Conservation (phyloP, 345 rosid species). For the Corymbia maculata region DNA sequence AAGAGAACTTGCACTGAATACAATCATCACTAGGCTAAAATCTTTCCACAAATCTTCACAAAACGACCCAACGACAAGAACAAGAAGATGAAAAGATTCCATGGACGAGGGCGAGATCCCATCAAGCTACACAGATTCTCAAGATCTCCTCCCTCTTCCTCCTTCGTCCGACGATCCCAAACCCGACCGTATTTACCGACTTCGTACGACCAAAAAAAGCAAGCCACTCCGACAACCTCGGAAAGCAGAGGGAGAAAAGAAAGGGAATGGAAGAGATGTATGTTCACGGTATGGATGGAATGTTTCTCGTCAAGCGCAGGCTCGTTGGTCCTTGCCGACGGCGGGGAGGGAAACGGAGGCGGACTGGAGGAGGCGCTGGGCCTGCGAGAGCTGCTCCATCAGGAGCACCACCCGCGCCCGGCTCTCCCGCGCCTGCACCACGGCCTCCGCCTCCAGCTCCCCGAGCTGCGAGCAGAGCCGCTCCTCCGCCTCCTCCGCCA, state of each 20-base stretch:
- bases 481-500: constrained; percentile 87
- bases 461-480: constrained; percentile 78
- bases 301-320: neutral
- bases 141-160: neutral
- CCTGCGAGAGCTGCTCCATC: constrained; percentile 53
- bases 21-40: neutral
- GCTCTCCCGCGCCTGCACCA: constrained; percentile 57
- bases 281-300: neutral
- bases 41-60: neutral
- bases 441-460: constrained; percentile 81
- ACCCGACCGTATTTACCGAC: neutral
- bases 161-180: neutral
- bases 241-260: neutral
- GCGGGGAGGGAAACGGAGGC: neutral
- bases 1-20: neutral
- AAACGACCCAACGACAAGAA: neutral
- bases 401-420: constrained; percentile 54
- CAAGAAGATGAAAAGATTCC: neutral
- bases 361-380: constrained; percentile 3
- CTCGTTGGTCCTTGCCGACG: neutral
- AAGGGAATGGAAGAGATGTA: neutral
- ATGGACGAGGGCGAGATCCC: neutral
- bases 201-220: neutral
- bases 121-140: neutral
- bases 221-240: neutral